A percentile compares a stretch with the other conserved stretches of the same genome.
phyloP scores from a whole-genome alignment of 371 early-diverging fungal genomes.

The Zychaea mexicana region DNA sequence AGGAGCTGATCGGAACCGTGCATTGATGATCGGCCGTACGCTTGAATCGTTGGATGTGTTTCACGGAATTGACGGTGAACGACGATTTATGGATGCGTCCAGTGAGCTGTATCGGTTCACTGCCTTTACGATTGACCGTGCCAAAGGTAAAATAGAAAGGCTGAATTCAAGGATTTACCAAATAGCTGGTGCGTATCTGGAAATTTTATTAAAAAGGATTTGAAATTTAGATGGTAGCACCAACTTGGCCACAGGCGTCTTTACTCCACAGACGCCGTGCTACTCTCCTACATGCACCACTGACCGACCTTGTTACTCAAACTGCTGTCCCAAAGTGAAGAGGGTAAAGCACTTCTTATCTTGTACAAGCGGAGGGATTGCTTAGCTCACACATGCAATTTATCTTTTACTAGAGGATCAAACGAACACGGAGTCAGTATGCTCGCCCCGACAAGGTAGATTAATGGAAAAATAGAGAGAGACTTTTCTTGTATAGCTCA shows the following conservation, averaged over 20 bases:
- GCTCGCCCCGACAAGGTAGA: constrained; percentile 14
- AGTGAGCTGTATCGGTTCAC: constrained; percentile 80
- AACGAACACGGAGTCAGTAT: constrained; percentile 14
- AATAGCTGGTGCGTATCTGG: background rate
- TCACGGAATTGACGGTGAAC: constrained; percentile 83
- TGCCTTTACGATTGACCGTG: constrained; percentile 30
- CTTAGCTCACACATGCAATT: constrained; percentile 21
- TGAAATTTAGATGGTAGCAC: constrained; percentile 4
- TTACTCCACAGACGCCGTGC: constrained; percentile 30
- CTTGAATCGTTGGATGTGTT: constrained; percentile 83
- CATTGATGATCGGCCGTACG: constrained; percentile 80
- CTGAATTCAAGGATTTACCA: too few species aligned
- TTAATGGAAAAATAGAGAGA: background rate
- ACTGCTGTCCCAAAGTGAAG: constrained; percentile 68
- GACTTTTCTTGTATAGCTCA: constrained; percentile 36
- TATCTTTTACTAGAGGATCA: constrained; percentile 2
- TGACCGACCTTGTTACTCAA: constrained; percentile 78
- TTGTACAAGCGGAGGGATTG: too few species aligned
- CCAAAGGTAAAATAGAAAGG: background rate
- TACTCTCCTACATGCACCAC: constrained; percentile 79
- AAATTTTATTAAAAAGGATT: background rate
- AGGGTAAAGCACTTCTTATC: constrained; percentile 4
- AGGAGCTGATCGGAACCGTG: constrained; percentile 68
- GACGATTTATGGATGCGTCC: constrained; percentile 74
- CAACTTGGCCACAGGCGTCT: constrained; percentile 47